phyloP scores from a whole-genome alignment of 1,284 basidiomycete species.

The Psilocybe mexicana region DNA sequence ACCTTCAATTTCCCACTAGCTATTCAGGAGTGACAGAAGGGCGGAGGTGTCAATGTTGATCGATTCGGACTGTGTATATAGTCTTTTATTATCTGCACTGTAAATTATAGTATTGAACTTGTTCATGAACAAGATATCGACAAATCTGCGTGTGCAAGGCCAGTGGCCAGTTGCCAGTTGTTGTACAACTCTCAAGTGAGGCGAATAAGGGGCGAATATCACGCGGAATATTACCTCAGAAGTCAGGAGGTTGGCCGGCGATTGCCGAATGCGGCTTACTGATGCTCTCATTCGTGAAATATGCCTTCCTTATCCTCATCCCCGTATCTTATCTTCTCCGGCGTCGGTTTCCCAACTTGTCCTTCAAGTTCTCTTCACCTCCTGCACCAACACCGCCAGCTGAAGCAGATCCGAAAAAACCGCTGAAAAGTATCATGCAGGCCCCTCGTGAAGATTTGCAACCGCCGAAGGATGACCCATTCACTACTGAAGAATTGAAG shows the following conservation, averaged over 20 bases:
- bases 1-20: slow-evolving; percentile 35
- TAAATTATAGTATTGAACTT: too few relatives aligned
- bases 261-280: slow-evolving; percentile 24
- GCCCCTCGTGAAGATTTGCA: slow-evolving; percentile 58
- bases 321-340: slow-evolving; percentile 34
- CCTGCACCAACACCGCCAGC: slow-evolving; percentile 16
- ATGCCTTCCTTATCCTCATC: slow-evolving; percentile 30
- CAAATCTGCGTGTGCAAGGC: too few relatives aligned
- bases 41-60: neutral
- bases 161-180: too few relatives aligned
- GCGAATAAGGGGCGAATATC: too few relatives aligned
- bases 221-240: neutral
- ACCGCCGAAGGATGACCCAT: slow-evolving; percentile 79
- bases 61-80: neutral
- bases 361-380: neutral
- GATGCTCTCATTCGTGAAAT: slow-evolving; percentile 35
- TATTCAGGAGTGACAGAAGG: slow-evolving; percentile 27
- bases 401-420: slow-evolving; percentile 35
- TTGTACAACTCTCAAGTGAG: too few relatives aligned
- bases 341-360: slow-evolving; percentile 17
- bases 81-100: neutral
- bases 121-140: too few relatives aligned
- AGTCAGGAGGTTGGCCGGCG: slow-evolving; percentile 18
- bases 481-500: slow-evolving; percentile 68
- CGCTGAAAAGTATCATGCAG: slow-evolving; percentile 69